Conservation (phyloP, 345 rosid genomes). For the Hibiscus syriacus region DNA sequence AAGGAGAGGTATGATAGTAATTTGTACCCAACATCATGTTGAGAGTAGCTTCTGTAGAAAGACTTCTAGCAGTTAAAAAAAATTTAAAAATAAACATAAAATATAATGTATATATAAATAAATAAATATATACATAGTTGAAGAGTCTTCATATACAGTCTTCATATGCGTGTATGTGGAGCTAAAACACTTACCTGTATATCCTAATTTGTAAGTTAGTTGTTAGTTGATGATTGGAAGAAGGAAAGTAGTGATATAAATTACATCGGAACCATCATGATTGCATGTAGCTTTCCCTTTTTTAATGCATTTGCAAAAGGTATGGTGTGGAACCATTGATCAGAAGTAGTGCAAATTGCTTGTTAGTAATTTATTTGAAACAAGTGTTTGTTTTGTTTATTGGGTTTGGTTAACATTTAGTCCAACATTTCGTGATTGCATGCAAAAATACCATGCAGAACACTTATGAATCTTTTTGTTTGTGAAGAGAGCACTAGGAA, state of each 20-base stretch:
- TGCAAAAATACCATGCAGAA: conserved; percentile 13
- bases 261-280: neutral
- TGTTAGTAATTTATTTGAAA: neutral
- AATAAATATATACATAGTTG: too few species aligned
- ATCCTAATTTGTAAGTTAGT: neutral
- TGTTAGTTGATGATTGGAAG: neutral
- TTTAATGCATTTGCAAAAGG: neutral
- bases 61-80: too few species aligned
- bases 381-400: neutral
- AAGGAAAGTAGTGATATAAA: neutral
- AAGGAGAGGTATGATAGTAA: too few species aligned
- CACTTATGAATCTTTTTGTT: neutral
- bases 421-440: conserved; percentile 6
- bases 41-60: too few species aligned
- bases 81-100: too few species aligned
- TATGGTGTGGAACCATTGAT: neutral
- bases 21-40: too few species aligned
- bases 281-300: conserved; percentile 2
- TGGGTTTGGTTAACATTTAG: neutral
- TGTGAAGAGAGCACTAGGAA: conserved; percentile 44
- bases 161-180: too few species aligned
- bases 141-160: too few species aligned
- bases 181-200: neutral
- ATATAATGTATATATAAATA: too few species aligned
- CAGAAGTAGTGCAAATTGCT: neutral